Evolutionary conservation across 805 yeast species (phyloP).

Genomic region (Candida silvicultrix): DNA sequence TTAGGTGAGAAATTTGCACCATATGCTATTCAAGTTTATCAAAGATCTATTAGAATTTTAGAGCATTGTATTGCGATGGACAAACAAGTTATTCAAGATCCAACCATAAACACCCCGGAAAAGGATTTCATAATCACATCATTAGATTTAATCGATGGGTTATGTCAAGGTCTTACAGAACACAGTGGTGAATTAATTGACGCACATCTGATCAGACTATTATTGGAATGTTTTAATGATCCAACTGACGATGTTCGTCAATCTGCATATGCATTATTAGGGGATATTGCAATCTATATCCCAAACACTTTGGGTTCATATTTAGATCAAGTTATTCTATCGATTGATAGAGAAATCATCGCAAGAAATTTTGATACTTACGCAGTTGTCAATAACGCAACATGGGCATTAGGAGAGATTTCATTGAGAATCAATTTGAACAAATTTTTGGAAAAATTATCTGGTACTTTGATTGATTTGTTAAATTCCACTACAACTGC

Average conservation of each 20-base stretch:
- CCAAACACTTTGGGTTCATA: slow-evolving; percentile 8
- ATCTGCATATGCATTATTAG: slow-evolving; percentile 81
- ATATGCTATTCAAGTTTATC: slow-evolving; percentile 81
- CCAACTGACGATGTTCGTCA: slow-evolving; percentile 86
- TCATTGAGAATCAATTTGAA: slow-evolving; percentile 50
- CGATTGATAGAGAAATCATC: slow-evolving; percentile 64
- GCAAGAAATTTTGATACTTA: slow-evolving; percentile 40
- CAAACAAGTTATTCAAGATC: slow-evolving; percentile 56
- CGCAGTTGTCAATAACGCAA: slow-evolving; percentile 80
- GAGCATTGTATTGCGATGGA: slow-evolving; percentile 62
- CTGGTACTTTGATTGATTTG: slow-evolving; percentile 53
- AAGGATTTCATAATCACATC: slow-evolving; percentile 88
- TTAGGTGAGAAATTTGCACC: slow-evolving; percentile 82
- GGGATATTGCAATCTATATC: slow-evolving; percentile 74
- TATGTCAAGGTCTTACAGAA: slow-evolving; percentile 79
- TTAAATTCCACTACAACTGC: slow-evolving; percentile 40
- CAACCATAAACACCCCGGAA: slow-evolving; percentile 70
- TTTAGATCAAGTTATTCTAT: slow-evolving; percentile 45
- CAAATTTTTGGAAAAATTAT: slow-evolving; percentile 48
- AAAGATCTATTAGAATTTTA: slow-evolving; percentile 68
- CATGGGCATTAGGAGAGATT: slow-evolving; percentile 92
- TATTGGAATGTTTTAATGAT: slow-evolving; percentile 69
- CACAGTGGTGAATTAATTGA: slow-evolving; percentile 53
- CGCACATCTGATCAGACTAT: slow-evolving; percentile 47
- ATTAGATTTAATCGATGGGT: slow-evolving; percentile 84